Evolutionary conservation across 768 basidiomycete species (phyloP).

Genomic region (Guyanaporus albipodus): DNA sequence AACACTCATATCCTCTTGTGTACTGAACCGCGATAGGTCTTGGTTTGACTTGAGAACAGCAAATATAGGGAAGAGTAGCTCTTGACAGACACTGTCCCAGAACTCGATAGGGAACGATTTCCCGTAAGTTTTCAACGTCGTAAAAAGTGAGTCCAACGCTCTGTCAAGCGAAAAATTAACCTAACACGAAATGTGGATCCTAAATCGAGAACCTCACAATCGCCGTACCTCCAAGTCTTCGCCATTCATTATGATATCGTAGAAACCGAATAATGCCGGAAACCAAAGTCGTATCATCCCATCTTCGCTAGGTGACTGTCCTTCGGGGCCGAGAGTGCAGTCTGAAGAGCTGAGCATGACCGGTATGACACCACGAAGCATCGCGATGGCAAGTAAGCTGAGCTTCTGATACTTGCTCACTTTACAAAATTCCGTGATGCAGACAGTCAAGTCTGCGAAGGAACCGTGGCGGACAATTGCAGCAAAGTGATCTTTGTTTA

Average conservation of each 20-base stretch:
- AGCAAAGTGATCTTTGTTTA: constrained; percentile 87
- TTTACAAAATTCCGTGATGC: constrained; percentile 99
- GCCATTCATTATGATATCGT: constrained; percentile 99
- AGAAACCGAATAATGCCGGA: constrained; percentile 95
- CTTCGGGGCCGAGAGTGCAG: constrained; percentile 39
- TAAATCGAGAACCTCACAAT: constrained; percentile 56
- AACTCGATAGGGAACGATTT: constrained; percentile 82
- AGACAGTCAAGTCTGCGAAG: constrained; percentile 93
- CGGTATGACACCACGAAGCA: constrained; percentile 90
- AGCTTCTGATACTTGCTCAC: constrained; percentile 99
- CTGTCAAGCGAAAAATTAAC: constrained; percentile 38
- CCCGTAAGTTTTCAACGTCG: constrained; percentile 88
- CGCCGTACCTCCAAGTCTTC: constrained; percentile 97
- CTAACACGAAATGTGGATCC: constrained; percentile 1
- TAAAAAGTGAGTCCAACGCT: constrained; percentile 94
- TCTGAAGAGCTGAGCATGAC: constrained; percentile 87
- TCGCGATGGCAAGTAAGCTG: constrained; percentile 91
- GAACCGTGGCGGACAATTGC: constrained; percentile 92
- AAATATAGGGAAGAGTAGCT: constrained; percentile 97
- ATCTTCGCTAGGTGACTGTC: constrained; percentile 56
- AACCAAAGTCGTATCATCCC: constrained; percentile 97
- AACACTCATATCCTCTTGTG: constrained; percentile 98
- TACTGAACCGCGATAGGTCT: constrained; percentile 88
- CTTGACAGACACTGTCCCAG: constrained; percentile 97
- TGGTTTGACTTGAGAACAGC: constrained; percentile 91